Evolutionary conservation across 2,329 filamentous ascomycete species (phyloP).

Genomic region (Scopulariopsis brevicaulis): DNA sequence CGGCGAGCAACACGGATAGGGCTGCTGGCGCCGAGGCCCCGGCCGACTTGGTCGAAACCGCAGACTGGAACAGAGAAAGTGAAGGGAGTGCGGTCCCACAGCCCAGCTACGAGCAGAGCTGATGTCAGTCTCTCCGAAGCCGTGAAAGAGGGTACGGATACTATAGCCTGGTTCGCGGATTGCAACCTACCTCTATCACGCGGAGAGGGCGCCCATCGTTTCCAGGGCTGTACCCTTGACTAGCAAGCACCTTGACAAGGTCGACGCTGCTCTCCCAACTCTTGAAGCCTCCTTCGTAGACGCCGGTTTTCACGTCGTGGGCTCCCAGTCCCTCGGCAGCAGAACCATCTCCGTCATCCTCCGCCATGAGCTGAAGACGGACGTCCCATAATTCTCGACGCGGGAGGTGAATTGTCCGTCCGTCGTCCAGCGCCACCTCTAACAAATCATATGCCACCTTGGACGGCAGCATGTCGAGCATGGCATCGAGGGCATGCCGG

Average conservation of each 20-base stretch:
- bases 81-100: conserved; percentile 69
- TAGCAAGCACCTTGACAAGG: conserved; percentile 55
- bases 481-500: conserved; percentile 34
- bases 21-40: conserved; percentile 10
- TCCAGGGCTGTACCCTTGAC: conserved; percentile 19
- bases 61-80: conserved; percentile 58
- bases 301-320: conserved; percentile 67
- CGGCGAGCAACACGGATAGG: conserved; percentile 56
- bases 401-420: conserved; percentile 43
- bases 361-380: conserved; percentile 69
- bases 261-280: conserved; percentile 83
- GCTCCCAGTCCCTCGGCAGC: conserved; percentile 43
- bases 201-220: neutral
- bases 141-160: neutral
- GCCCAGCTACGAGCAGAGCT: conserved; percentile 44
- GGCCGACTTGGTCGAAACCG: conserved; percentile 18
- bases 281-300: conserved; percentile 84
- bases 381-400: conserved; percentile 75
- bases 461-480: conserved; percentile 54
- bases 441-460: conserved; percentile 61
- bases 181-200: conserved; percentile 3
- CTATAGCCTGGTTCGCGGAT: neutral
- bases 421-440: conserved; percentile 47
- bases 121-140: neutral
- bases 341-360: conserved; percentile 36